Percentiles rank a stretch among this genome's conserved stretches.
These are phyloP conservation scores for Zea mays DNA, from an alignment of 176 grass and related monocot genomes.

Conservation along the genomic window Zm-B73-REFERENCE-NAM-5.0 NC_050102.1:150624501-150625000, in stretches of 20 bases:
- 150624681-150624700: constrained; percentile 94
- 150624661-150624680: constrained; percentile 8
- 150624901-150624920: constrained; percentile 73
- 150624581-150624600: not conserved
- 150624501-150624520: not conserved
- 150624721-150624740: constrained; percentile 78
- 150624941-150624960: constrained; percentile 60
- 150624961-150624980: constrained; percentile 74
- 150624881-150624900: constrained; percentile 74
- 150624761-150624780: constrained; percentile 18
- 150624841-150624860: constrained; percentile 97
- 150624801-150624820: constrained; percentile 62
- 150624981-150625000: constrained; percentile 81
- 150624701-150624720: constrained; percentile 98
- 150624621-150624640: constrained; percentile 5
- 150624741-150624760: constrained; percentile 13
- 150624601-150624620: not conserved
- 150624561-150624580: not conserved
- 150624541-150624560: not conserved
- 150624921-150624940: constrained; percentile 73
- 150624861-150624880: constrained; percentile 92
- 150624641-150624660: constrained; percentile 17
- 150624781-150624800: constrained; percentile 23
- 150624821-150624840: constrained; percentile 65
- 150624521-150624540: constrained; percentile 21